Conservation (phyloP, 768 basidiomycete species). For the Pleurotus pulmonarius region DNA sequence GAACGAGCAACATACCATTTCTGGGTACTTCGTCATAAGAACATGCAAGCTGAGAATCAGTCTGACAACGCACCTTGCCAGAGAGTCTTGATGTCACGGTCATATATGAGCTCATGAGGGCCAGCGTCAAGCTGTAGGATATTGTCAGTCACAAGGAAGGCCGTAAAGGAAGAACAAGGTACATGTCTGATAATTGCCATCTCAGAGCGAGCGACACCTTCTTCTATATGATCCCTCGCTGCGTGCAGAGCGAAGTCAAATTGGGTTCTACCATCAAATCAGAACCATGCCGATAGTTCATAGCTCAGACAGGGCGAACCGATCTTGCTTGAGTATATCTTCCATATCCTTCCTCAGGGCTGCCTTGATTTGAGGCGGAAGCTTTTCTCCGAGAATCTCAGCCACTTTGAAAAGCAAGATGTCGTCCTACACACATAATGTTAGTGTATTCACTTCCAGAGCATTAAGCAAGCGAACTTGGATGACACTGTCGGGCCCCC, state of each 20-base stretch:
- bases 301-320: background rate
- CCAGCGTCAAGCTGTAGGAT: conserved; percentile 16
- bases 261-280: conserved; percentile 8
- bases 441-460: too few relatives aligned
- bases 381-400: conserved; percentile 4
- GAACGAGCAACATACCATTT: conserved; percentile 12
- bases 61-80: conserved; percentile 18
- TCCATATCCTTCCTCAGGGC: conserved; percentile 5
- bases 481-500: conserved; percentile 3
- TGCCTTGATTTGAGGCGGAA: conserved; percentile 1
- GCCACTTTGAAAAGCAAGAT: conserved; percentile 5
- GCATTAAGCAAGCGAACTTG: background rate
- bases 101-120: conserved; percentile 19
- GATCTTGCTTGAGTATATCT: conserved; percentile 11
- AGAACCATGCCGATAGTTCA: too few relatives aligned
- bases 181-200: conserved; percentile 15
- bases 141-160: background rate
- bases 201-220: conserved; percentile 13
- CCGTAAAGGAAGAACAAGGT: too few relatives aligned
- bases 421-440: conserved; percentile 1
- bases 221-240: conserved; percentile 11
- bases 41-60: too few relatives aligned
- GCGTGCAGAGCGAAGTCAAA: conserved; percentile 14
- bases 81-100: conserved; percentile 15
- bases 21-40: too few relatives aligned